These are phyloP conservation scores for Curvularia spicifera DNA, from an alignment of 2,329 filamentous ascomycete genomes.

Conservation along the genomic window DNA sequence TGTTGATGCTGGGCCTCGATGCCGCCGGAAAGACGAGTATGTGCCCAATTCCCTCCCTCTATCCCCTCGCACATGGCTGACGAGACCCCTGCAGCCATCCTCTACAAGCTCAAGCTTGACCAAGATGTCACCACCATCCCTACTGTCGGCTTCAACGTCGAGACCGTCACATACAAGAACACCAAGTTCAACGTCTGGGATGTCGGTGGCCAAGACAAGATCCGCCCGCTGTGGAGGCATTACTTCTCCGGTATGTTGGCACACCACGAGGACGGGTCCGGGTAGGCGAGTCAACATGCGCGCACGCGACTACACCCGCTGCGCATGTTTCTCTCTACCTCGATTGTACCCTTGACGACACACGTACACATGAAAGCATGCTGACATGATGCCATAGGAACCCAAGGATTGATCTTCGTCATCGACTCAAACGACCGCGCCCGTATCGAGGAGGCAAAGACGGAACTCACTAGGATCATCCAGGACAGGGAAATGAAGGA, in stretches of 20 bases:
- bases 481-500: conserved; percentile 99
- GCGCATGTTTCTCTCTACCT: conserved; percentile 19
- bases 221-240: conserved; percentile 98
- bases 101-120: conserved; percentile 99
- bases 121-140: conserved; percentile 99
- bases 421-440: conserved; percentile 99
- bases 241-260: conserved; percentile 82
- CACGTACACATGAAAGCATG: background rate
- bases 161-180: conserved; percentile 99
- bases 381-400: conserved; percentile 60
- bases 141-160: conserved; percentile 99
- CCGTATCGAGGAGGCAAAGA: conserved; percentile 94
- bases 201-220: conserved; percentile 99
- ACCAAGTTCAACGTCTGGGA: conserved; percentile 99
- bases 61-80: conserved; percentile 21
- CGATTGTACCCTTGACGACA: background rate
- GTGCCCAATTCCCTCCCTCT: conserved; percentile 19
- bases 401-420: conserved; percentile 99
- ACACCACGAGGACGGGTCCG: conserved; percentile 28
- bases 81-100: conserved; percentile 66
- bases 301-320: conserved; percentile 20
- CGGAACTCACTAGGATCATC: conserved; percentile 97
- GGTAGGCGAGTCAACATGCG: conserved; percentile 40
- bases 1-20: conserved; percentile 96
- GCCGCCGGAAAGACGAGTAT: conserved; percentile 93